These are phyloP conservation scores for Phytopythium vexans DNA, from an alignment of 352 stramenopile species.

Conservation along the genomic window DNA sequence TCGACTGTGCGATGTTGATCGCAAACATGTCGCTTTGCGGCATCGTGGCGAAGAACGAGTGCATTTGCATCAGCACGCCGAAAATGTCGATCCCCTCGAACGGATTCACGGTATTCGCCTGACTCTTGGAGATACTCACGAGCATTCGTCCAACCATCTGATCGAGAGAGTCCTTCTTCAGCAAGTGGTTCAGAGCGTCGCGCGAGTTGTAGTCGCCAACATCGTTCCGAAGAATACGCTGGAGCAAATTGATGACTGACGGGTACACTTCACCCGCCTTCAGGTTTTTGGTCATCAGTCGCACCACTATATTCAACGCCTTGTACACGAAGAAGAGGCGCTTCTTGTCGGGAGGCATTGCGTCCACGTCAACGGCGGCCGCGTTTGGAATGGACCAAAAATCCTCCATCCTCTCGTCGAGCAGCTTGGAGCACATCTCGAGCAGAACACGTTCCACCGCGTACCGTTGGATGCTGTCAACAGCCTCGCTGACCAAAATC, in stretches of 20 bases:
- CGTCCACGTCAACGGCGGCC: slow-evolving; percentile 28
- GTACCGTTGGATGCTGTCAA: slow-evolving; percentile 65
- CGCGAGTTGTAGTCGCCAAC: slow-evolving; percentile 78
- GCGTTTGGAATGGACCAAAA: slow-evolving; percentile 39
- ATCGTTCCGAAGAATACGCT: slow-evolving; percentile 78
- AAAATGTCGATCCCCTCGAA: slow-evolving; percentile 83
- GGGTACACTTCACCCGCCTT: slow-evolving; percentile 72
- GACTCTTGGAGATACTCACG: slow-evolving; percentile 53
- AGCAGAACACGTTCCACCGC: slow-evolving; percentile 76
- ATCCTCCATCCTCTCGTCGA: slow-evolving; percentile 68
- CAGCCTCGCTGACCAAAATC: slow-evolving; percentile 54
- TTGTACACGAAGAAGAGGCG: slow-evolving; percentile 70
- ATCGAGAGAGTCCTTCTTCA: slow-evolving; percentile 76
- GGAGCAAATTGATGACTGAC: slow-evolving; percentile 72
- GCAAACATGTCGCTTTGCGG: slow-evolving; percentile 59
- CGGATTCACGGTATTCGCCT: slow-evolving; percentile 55
- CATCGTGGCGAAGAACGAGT: slow-evolving; percentile 81
- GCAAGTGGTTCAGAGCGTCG: slow-evolving; percentile 63
- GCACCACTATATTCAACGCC: slow-evolving; percentile 61
- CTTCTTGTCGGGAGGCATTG: slow-evolving; percentile 51
- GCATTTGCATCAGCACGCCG: slow-evolving; percentile 83
- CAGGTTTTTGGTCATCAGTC: slow-evolving; percentile 49
- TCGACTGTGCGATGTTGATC: slow-evolving; percentile 70
- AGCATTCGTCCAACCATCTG: slow-evolving; percentile 73
- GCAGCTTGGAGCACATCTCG: slow-evolving; percentile 69